Evolutionary conservation across 306 rosid species (phyloP), one percentile per base, ranked within the genome.

Genomic region (Purshia tridentata): DNA sequence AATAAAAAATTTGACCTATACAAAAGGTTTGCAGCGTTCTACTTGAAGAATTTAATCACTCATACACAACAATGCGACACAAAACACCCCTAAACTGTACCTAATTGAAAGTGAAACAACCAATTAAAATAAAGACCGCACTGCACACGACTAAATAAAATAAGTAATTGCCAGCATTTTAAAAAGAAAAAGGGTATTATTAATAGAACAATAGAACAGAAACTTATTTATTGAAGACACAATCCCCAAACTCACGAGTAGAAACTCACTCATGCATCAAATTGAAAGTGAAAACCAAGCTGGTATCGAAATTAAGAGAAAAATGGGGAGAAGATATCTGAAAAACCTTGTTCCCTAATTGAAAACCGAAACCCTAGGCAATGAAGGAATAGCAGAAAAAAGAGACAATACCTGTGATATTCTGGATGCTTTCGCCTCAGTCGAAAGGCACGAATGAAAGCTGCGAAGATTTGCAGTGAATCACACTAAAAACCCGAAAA

Each of bases 351-450:
- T 75, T 51, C 48, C 16, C 42, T 23, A 58, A 69, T 41, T 46
- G 40, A 84, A 62, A 63, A 73, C 61, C 12, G 52, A 80, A 85
- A 81, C 83, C 88, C 88, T 77, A 85, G 72, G 68, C 67, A 20
- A 16, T 9, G 65, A 69, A 69, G 70, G 9, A n/a, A 19, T 11
- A 65, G n/a, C 19, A 65, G 37, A 22, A 52, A 9, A 39, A 52
- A 4, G 35, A 51, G 61, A 45, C 39, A 44, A 10, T 65, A 65
- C 69, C 69, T 65, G 51, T 19, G 19, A 65, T 1, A 18, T 19
- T 6, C 15, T 37, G 61, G 54, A n/a, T 35, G 37, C 52, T 44
- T 20, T 11, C 42, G 53, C 40, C 37, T 47, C 70, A 47, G 20
- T n/a, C 13, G 71, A 66, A 48, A 66, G 56, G 12, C 41, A 48